Base-by-base conservation (phyloP, 2,329 filamentous ascomycete genomes). In the Simplicillium sp. region DNA sequence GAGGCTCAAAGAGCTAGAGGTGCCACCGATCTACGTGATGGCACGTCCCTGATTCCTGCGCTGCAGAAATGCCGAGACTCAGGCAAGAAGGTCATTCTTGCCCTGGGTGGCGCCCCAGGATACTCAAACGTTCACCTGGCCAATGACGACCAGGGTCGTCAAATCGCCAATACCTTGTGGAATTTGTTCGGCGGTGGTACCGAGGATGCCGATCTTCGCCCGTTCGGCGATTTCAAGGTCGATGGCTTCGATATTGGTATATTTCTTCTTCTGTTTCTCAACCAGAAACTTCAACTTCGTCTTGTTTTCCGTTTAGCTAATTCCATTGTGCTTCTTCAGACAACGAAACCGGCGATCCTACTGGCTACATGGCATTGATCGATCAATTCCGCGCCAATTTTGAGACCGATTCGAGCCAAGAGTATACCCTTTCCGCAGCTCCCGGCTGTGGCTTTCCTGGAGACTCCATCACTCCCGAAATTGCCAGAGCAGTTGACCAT, bases 61-160 rank as follows among this genome's bases (percentile, higher is more conserved):
- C 71, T 73, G 46, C 54, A 61, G 40, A 53, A 66, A 12, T 87
- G 82, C 58, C 82, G 86, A 54, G 48, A 58, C 9, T 64, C 75
- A 46, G 71, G 71, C 45, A 86, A 85, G 58, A 83, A 79, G 2
- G 78, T 86, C 48, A 56, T 84, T 31, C 66, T 86, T 9, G 84
- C 81, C 3, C 66, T 87, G 37, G 82, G 82, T 17, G 81, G 82
- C 29, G 74, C 74, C 3, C 78, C 77, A 2, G 82, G 83, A 55
- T 76, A 66, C 18, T 78, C 83, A 56, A 77, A 75, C 29, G 78
- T 79, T 17, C 83, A 84, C 60, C 53, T 58, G 20, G 70, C 66
- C 12, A 50, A 64, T 36, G 34, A 36, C 3, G 47, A 58, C 1
- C 68, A 64, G 1, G 80, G 80, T 5, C 55, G 62, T 15, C 53